These are phyloP conservation scores for Fusarium keratoplasticum DNA, from an alignment of 2,329 filamentous ascomycete species.

Conservation along the genomic window DNA sequence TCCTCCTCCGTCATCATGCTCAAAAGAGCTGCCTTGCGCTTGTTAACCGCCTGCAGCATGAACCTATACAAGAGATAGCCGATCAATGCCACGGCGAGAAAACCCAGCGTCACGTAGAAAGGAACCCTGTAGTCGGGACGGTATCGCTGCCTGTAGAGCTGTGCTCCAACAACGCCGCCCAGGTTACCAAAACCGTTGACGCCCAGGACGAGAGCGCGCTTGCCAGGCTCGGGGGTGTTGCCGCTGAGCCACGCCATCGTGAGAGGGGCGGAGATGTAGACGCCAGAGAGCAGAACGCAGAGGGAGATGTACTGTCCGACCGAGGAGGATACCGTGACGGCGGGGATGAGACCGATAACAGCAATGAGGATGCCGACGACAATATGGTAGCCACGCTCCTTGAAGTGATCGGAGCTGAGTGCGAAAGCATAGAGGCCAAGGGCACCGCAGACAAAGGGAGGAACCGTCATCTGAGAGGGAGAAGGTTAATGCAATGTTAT, in stretches of 20 bases:
- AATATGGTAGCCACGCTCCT: slow-evolving; percentile 44
- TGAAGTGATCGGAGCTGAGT: slow-evolving; percentile 40
- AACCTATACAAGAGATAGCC: slow-evolving; percentile 41
- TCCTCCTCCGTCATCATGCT: slow-evolving; percentile 36
- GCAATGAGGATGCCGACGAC: slow-evolving; percentile 37
- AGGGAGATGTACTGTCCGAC: slow-evolving; percentile 40
- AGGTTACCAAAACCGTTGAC: slow-evolving; percentile 45
- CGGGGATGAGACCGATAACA: slow-evolving; percentile 40
- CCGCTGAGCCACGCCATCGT: slow-evolving; percentile 45
- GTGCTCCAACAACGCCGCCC: slow-evolving; percentile 42
- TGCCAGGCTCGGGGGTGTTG: slow-evolving; percentile 45
- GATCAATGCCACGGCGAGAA: slow-evolving; percentile 35
- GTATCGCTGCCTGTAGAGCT: slow-evolving; percentile 41
- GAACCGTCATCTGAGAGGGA: slow-evolving; percentile 40
- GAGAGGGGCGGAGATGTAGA: slow-evolving; percentile 43
- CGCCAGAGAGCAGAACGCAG: slow-evolving; percentile 42
- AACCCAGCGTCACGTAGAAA: slow-evolving; percentile 42
- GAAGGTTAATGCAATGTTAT: slow-evolving; percentile 2
- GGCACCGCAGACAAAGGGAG: slow-evolving; percentile 43
- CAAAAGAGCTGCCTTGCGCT: slow-evolving; percentile 31
- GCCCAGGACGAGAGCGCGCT: slow-evolving; percentile 44
- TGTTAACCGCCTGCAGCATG: slow-evolving; percentile 35
- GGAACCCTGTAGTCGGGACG: slow-evolving; percentile 40
- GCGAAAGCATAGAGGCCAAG: slow-evolving; percentile 44
- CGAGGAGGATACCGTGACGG: slow-evolving; percentile 37